Evolutionary conservation across 345 rosid species (phyloP), one percentile per base, ranked within the genome.

Genomic region (Excoecaria cochinchinensis): DNA sequence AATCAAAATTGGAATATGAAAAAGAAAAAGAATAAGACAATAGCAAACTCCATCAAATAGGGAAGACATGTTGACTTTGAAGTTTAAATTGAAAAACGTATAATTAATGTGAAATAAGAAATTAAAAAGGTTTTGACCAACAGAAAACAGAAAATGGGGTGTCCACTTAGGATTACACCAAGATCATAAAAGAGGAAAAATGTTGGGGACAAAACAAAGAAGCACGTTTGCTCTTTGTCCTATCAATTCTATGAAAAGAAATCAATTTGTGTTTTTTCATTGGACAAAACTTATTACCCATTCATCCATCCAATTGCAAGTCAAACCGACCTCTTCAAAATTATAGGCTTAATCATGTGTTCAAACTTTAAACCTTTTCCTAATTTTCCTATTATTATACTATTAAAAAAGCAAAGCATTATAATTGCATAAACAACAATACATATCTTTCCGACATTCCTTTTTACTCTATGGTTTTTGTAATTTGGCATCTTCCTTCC

Each of bases 291-390:
- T 31, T 2, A 31, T 31, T 31, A 31, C 36, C 12, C 2, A 42
- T 22, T 50, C 80, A 71, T 58, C 74, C 74, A 69, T 58, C 85
- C 82, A 78, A 83, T 78, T 14, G 71, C 44, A 80, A 83, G 85
- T 82, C 84, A 82, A 80, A 74, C 74, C 57, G 69, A 74, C 72
- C 79, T 79, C 72, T 66, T 63, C 79, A 39, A 4, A 74, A 71
- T 78, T 77, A 60, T 61, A 74, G 52, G 77, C 69, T 64, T 78
- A 71, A 78, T 78, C 69, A 71, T 74, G 74, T 56, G 69, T 74
- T 76, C 79, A 47, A 69, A 80, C 75, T 21, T 62, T 72, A 10
- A 8, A 22, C 38, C 21, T 63, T 76, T 80, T 71, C 9, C 11
- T 31, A 57, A 50, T 52, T 62, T 50, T 65, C 12, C 48, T 40